Evolutionary conservation across 306 rosid genomes (phyloP), one percentile per base, ranked within the genome.

Genomic region (Sicyos baderoa): DNA sequence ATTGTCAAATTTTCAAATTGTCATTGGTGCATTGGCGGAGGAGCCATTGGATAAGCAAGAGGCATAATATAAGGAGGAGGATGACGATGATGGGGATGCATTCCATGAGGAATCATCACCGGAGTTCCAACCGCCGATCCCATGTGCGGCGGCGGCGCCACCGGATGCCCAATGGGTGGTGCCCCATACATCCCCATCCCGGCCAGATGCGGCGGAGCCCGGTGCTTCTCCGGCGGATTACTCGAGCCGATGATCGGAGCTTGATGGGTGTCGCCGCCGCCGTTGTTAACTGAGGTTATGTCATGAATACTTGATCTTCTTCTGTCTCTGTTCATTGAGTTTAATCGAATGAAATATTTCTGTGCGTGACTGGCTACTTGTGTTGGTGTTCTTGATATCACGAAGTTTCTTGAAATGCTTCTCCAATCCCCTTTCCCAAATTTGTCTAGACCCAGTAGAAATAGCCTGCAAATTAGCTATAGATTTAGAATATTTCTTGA

Each of bases 391-490:
- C 99, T 90, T 37, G 99, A 93, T 70, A 93, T 84, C 15, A 93
- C 99, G 68, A 79, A 93, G 78, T 93, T 93, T 79, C 99, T 90
- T 76, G 99, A 93, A 71, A 93, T 93, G 83, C 99, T 93, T 75
- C 99, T 88, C 99, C 99, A 93, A 83, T 93, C 99, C 56, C 99
- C 99, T 75, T 93, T 93, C 27, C 99, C 99, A 85, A 93, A 90
- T 76, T 93, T 93, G 75, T 93, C 99, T 19, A 93, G 89, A 42
- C 99, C 99, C 77, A 93, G 87, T 75, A 93, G 87, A 85, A 93
- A 93, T 74, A 93, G 66, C 86, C 99, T 93, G 77, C 58, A 72
- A 81, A 32, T 7, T 54, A 55, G 27, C 15, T 17, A 55, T 22
- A 15, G 42, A 13, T 40, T 70, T 74, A 68, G 67, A 53, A 50